Evolutionary conservation across 2,329 filamentous ascomycete genomes (phyloP).

Genomic region (Hypoxylon sp.): DNA sequence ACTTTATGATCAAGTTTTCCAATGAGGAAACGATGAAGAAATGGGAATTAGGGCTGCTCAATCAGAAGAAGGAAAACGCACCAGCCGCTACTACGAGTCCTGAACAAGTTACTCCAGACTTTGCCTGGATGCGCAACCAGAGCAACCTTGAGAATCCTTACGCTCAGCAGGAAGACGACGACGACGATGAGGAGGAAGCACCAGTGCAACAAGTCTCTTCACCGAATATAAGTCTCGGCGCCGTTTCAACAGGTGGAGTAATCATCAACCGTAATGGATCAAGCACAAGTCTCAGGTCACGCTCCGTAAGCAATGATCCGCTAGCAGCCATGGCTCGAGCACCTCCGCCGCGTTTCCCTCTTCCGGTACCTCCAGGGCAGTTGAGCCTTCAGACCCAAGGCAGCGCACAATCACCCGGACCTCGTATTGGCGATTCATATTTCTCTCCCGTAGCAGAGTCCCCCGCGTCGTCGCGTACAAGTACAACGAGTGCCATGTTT

Average conservation of each 20-base stretch:
- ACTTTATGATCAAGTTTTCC: constrained; percentile 93
- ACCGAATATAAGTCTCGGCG: constrained; percentile 55
- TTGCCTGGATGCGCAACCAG: constrained; percentile 82
- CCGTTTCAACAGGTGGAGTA: constrained; percentile 55
- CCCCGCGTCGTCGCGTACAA: constrained; percentile 81
- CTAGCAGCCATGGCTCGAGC: constrained; percentile 70
- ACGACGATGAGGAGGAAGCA: constrained; percentile 66
- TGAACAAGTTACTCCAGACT: constrained; percentile 76
- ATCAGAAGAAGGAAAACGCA: constrained; percentile 76
- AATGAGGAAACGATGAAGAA: constrained; percentile 95
- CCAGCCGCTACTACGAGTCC: constrained; percentile 64
- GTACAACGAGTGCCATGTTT: constrained; percentile 82
- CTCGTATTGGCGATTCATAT: constrained; percentile 83
- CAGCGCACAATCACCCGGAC: constrained; percentile 70
- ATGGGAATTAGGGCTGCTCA: constrained; percentile 86
- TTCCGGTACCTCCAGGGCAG: constrained; percentile 69
- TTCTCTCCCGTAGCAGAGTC: constrained; percentile 91
- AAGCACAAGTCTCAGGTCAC: constrained; percentile 79
- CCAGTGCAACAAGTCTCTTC: constrained; percentile 51
- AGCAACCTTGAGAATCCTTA: constrained; percentile 86
- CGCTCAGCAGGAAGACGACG: constrained; percentile 73
- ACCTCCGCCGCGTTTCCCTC: constrained; percentile 80
- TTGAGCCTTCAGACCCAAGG: constrained; percentile 79
- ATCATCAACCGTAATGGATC: constrained; percentile 77
- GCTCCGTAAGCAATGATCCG: constrained; percentile 77